These are phyloP conservation scores for Sporothrix sp. DNA, from an alignment of 2,329 filamentous ascomycete species.

Conservation along the genomic window DNA sequence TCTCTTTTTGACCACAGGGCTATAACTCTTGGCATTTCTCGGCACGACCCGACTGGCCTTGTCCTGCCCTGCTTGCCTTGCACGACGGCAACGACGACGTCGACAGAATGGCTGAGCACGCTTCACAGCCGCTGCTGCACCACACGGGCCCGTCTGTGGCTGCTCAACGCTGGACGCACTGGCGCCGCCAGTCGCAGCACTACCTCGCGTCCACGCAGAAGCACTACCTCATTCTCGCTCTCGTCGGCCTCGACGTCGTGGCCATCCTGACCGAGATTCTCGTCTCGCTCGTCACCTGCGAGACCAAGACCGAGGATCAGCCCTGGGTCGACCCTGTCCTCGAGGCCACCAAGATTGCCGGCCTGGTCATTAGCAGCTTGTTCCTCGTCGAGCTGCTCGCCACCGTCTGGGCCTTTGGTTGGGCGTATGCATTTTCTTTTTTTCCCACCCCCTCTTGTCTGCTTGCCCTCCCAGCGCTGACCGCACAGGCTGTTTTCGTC, in stretches of 20 bases:
- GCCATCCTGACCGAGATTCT: slow-evolving; percentile 39
- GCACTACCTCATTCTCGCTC: slow-evolving; percentile 35
- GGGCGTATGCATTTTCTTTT: slow-evolving; percentile 15
- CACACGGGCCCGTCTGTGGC: background rate
- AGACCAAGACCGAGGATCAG: slow-evolving; percentile 31
- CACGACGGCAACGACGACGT: too few relatives aligned
- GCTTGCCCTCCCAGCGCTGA: background rate
- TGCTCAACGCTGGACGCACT: background rate
- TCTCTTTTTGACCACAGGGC: background rate
- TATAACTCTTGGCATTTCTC: slow-evolving; percentile 10
- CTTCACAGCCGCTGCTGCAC: background rate
- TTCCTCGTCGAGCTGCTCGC: slow-evolving; percentile 55
- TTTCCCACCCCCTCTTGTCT: background rate
- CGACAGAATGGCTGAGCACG: too few relatives aligned
- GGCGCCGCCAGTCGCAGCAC: slow-evolving; percentile 13
- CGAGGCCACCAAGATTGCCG: slow-evolving; percentile 37
- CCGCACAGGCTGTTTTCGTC: slow-evolving; percentile 42
- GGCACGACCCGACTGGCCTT: background rate
- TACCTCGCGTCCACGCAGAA: slow-evolving; percentile 26
- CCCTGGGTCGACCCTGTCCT: slow-evolving; percentile 32
- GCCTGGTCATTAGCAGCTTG: slow-evolving; percentile 51
- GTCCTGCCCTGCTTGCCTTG: background rate
- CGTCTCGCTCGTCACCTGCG: slow-evolving; percentile 39
- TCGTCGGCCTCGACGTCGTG: slow-evolving; percentile 37
- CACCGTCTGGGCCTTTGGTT: slow-evolving; percentile 50